phyloP scores from a whole-genome alignment of 176 grass and related monocot species.

The Juncus inflexus region DNA sequence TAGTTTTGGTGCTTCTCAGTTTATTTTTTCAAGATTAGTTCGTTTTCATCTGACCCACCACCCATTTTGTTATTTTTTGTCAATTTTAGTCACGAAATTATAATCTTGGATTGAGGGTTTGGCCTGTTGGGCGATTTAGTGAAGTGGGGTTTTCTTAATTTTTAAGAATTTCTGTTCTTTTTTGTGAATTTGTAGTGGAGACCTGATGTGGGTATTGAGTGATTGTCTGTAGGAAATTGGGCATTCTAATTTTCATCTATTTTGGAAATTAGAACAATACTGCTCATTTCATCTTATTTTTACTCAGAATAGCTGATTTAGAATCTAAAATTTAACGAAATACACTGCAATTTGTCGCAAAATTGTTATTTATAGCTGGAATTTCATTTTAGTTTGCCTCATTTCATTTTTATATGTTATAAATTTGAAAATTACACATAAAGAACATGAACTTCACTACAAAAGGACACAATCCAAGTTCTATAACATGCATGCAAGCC shows the following conservation, averaged over 20 bases:
- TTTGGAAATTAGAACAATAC: neutral
- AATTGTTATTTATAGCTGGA: neutral
- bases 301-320: neutral
- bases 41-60: neutral
- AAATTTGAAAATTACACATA: too few relatives aligned
- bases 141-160: constrained; percentile 1
- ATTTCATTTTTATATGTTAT: neutral
- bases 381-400: too few relatives aligned
- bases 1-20: constrained; percentile 6
- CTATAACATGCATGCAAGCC: too few relatives aligned
- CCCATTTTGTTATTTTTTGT: neutral
- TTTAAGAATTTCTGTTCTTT: constrained; percentile 5
- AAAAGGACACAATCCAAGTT: too few relatives aligned
- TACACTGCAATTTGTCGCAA: neutral
- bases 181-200: neutral
- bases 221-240: constrained; percentile 3
- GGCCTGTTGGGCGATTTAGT: neutral
- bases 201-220: constrained; percentile 5
- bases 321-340: constrained; percentile 6
- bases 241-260: neutral
- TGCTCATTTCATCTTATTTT: neutral
- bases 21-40: constrained; percentile 4
- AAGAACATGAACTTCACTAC: too few relatives aligned
- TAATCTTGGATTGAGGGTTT: constrained; percentile 6
- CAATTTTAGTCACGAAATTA: neutral